Evolutionary conservation across 352 stramenopile species (phyloP).

Genomic region (Achlya hypogyna): DNA sequence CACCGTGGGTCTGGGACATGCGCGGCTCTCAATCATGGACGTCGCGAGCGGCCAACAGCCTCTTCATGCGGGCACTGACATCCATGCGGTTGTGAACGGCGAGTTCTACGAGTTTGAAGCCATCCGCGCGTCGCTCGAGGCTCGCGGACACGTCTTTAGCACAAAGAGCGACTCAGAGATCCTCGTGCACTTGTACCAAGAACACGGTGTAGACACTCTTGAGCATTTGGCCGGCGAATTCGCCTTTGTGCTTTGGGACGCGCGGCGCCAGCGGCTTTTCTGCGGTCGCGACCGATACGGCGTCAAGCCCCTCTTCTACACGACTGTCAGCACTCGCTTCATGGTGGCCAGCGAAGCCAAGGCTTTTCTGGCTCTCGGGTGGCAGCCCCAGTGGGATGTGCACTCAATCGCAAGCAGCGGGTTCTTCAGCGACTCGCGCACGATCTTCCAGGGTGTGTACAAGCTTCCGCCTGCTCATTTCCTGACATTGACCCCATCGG

Average conservation of each 20-base stretch:
- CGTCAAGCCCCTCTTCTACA: neutral
- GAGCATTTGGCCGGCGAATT: neutral
- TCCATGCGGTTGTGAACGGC: neutral
- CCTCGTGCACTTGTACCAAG: neutral
- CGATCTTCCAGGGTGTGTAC: neutral
- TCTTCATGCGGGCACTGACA: neutral
- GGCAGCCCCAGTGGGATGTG: neutral
- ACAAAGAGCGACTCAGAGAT: neutral
- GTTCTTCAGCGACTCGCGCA: neutral
- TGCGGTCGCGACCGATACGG: neutral
- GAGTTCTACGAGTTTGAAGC: neutral
- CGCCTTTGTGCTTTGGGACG: neutral
- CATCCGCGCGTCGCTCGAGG: neutral
- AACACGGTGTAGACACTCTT: neutral
- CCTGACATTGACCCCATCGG: neutral
- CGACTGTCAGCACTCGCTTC: neutral
- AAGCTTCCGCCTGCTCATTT: neutral
- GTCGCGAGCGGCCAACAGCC: no score
- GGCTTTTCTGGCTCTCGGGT: neutral
- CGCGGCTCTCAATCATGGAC: no score
- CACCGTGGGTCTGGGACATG: no score
- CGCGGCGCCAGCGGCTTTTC: neutral
- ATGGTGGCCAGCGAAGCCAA: neutral
- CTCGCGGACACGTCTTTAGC: neutral
- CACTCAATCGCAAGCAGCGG: neutral